Evolutionary conservation across 2,329 filamentous ascomycete species (phyloP), one percentile per base, ranked within the genome.

Genomic region (Xenosphaeropsis pyriputrescens): DNA sequence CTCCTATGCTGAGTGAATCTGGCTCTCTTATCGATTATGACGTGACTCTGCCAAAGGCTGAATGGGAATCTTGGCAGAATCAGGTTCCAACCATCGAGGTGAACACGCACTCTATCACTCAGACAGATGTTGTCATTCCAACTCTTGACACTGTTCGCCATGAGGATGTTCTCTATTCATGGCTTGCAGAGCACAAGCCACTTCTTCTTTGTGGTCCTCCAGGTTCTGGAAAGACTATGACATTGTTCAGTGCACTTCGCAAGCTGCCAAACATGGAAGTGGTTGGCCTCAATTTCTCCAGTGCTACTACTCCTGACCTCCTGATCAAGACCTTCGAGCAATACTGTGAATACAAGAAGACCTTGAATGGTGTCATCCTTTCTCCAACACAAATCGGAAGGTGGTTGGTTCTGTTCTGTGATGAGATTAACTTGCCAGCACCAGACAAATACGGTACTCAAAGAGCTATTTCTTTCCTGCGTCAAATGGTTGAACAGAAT

Each of bases 171-270:
- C 70, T 99, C 13, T 98, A 98, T 65, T 98, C 93, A 3, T 98
- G 91, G 91, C 75, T 99, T 33, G 91, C 93, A 13, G 91, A 99
- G 58, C 91, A 99, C 57, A 98, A 98, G 64, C 91, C 93, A 11
- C 68, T 99, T 14, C 67, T 99, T 37, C 79, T 99, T 13, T 99
- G 91, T 57, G 93, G 91, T 58, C 93, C 91, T 55, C 91, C 91
- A 41, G 91, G 91, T 64, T 98, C 91, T 37, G 91, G 91, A 68
- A 99, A 99, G 67, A 99, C 91, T 4, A 99, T 99, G 91, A 99
- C 91, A 9, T 67, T 99, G 11, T 99, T 99, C 66, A 95, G 89
- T 56, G 91, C 91, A 26, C 74, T 99, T 38, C 80, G 91, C 46
- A 98, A 98, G 61, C 68, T 98, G 41, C 89, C 89, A 3, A 95